A percentile compares a stretch with the other conserved stretches of the same genome.
Evolutionary conservation across 1,139 yeast genomes (phyloP).

Genomic region (Yamadazyma conglobata): DNA sequence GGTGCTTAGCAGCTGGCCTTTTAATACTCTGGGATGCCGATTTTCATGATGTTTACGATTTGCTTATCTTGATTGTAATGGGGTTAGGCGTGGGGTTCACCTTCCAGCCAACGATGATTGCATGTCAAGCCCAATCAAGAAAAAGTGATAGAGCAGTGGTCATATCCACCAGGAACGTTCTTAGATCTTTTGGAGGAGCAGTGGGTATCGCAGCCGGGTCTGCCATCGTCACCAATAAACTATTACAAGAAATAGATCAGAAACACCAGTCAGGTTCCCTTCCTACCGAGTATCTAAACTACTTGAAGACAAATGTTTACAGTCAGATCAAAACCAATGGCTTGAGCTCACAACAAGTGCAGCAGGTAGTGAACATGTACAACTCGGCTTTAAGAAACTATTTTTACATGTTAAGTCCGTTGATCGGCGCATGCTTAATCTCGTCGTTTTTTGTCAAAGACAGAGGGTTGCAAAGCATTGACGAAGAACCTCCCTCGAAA

Average conservation of each 20-base stretch:
- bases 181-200: conserved; percentile 56
- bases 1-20: conserved; percentile 43
- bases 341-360: conserved; percentile 20
- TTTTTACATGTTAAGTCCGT: conserved; percentile 39
- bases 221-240: conserved; percentile 22
- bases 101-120: conserved; percentile 46
- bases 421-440: conserved; percentile 37
- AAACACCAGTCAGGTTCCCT: conserved; percentile 7
- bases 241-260: conserved; percentile 13
- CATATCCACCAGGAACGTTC: conserved; percentile 51
- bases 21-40: conserved; percentile 33
- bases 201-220: conserved; percentile 29
- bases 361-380: conserved; percentile 26
- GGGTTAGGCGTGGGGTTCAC: conserved; percentile 44
- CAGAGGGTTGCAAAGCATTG: conserved; percentile 39
- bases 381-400: conserved; percentile 35
- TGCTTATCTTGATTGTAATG: conserved; percentile 37
- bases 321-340: conserved; percentile 14
- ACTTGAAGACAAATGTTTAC: conserved; percentile 19
- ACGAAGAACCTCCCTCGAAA: conserved; percentile 19
- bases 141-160: conserved; percentile 55
- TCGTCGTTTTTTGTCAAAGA: conserved; percentile 37
- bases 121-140: conserved; percentile 50
- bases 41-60: conserved; percentile 29
- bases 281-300: conserved; percentile 15